Conservation (phyloP, 768 basidiomycete species). For the Daedaleopsis nitida region DNA sequence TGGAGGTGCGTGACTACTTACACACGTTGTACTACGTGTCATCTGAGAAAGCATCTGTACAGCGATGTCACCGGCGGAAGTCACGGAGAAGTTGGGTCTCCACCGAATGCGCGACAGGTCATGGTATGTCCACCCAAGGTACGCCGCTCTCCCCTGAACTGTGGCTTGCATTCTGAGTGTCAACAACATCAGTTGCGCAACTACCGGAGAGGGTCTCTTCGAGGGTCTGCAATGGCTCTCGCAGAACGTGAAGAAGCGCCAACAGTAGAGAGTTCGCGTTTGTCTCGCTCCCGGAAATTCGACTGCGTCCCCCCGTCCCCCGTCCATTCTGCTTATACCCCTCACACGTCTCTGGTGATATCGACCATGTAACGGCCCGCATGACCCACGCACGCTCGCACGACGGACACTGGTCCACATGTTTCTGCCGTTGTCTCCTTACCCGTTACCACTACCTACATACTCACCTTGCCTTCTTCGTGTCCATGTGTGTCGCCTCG, state of each 20-base stretch:
- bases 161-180: slow-evolving; percentile 1
- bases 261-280: slow-evolving; percentile 49
- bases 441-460: slow-evolving; percentile 5
- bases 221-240: slow-evolving; percentile 98
- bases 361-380: slow-evolving; percentile 32
- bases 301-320: slow-evolving; percentile 15
- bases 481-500: slow-evolving; percentile 22
- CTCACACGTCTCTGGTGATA: slow-evolving; percentile 26
- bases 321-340: slow-evolving; percentile 34
- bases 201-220: slow-evolving; percentile 94
- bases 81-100: slow-evolving; percentile 94
- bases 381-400: slow-evolving; percentile 34
- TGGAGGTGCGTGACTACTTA: slow-evolving; percentile 65
- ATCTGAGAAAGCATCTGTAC: neutral
- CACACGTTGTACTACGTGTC: neutral
- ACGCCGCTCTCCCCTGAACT: slow-evolving; percentile 26
- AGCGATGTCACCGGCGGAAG: slow-evolving; percentile 99
- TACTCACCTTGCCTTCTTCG: slow-evolving; percentile 18
- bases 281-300: slow-evolving; percentile 29
- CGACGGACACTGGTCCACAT: slow-evolving; percentile 35
- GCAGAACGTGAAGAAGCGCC: slow-evolving; percentile 94
- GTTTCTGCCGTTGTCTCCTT: slow-evolving; percentile 14
- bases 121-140: slow-evolving; percentile 99
- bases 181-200: slow-evolving; percentile 73
- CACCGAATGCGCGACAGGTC: slow-evolving; percentile 96